Base-by-base conservation (phyloP, 805 yeast genomes). In the Myxozyma kluyveri region DNA sequence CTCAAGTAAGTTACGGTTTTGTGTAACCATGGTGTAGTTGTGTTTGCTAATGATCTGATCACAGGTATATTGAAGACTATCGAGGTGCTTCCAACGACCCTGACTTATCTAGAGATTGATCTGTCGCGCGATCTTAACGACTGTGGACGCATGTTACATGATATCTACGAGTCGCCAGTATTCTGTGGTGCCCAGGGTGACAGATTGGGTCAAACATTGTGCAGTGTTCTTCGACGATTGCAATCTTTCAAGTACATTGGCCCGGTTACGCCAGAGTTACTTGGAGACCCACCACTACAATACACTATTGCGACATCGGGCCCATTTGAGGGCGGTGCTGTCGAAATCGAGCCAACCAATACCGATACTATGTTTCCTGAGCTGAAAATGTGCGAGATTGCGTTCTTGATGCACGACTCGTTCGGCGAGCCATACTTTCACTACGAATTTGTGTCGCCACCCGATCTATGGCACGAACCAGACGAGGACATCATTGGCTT, bases 211-310 rank as follows among this genome's bases (percentile, higher is more conserved):
- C 37, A 41, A 22, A 22, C 35, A n/a, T n/a, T 41, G 2, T 24
- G 50, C 14, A 7, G 21, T 14, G 24, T 47, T 5, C 26, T 24
- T 17, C 23, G 14, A 36, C 17, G 19, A 19, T 23, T 47, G 24
- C 32, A 41, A 22, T 14, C 9, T 27, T 40, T 47, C 39, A 38
- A 23, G 36, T 47, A 19, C 40, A 17, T 31, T 14, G 50, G 50
- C 3, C 50, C 50, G 6, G 41, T 47, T 12, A 32, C 50, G 14
- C 41, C 45, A 14, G 50, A 47, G 41, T 27, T 47, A 18, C 42
- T 47, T 26, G 45, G 50, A 27, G 44, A 26, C 26, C 36, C 21
- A 27, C 46, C 50, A 14, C 33, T 14, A 29, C 9, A 29, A 14
- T 29, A 9, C 14, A 29, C 33, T 9, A 9, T 29, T 17, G 27